Evolutionary conservation across 208 protist species (phyloP).

Genomic region (Leishmania amazonensis): DNA sequence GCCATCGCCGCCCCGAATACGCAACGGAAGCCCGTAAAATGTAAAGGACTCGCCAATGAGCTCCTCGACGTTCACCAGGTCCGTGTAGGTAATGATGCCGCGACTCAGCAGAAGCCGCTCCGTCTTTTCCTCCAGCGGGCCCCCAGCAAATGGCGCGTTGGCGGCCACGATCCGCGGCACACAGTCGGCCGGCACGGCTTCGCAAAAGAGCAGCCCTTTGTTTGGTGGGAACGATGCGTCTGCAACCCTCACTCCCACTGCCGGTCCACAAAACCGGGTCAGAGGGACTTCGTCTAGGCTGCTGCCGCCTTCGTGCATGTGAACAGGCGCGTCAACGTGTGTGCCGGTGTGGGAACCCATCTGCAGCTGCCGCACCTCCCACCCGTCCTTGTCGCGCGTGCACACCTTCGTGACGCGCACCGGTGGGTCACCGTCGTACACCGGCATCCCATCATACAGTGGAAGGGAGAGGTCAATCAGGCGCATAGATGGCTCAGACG

Average conservation of each 20-base stretch:
- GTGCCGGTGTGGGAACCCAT: constrained; percentile 56
- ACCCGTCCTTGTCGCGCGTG: constrained; percentile 42
- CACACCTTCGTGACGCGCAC: constrained; percentile 41
- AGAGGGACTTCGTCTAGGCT: constrained; percentile 48
- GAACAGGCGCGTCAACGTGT: constrained; percentile 48
- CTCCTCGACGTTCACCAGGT: constrained; percentile 45
- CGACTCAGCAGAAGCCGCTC: constrained; percentile 33
- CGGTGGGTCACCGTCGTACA: constrained; percentile 49
- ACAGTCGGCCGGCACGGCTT: constrained; percentile 16
- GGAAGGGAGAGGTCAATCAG: constrained; percentile 44
- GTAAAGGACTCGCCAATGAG: constrained; percentile 24
- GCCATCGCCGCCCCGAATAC: constrained; percentile 44
- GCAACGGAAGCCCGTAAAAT: constrained; percentile 51
- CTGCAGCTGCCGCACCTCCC: constrained; percentile 43
- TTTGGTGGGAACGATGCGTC: constrained; percentile 14
- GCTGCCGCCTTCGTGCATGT: constrained; percentile 43
- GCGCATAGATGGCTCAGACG: constrained; percentile 6
- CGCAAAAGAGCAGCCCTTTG: constrained; percentile 38
- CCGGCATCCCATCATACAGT: constrained; percentile 43
- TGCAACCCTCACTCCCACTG: constrained; percentile 16
- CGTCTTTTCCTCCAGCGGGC: constrained; percentile 32
- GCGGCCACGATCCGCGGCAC: constrained; percentile 26
- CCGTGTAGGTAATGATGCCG: constrained; percentile 47
- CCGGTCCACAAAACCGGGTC: constrained; percentile 37
- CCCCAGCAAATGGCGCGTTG: constrained; percentile 38